Conservation (phyloP, 2,329 filamentous ascomycete genomes). For the Trichoderma citrinoviride region DNA sequence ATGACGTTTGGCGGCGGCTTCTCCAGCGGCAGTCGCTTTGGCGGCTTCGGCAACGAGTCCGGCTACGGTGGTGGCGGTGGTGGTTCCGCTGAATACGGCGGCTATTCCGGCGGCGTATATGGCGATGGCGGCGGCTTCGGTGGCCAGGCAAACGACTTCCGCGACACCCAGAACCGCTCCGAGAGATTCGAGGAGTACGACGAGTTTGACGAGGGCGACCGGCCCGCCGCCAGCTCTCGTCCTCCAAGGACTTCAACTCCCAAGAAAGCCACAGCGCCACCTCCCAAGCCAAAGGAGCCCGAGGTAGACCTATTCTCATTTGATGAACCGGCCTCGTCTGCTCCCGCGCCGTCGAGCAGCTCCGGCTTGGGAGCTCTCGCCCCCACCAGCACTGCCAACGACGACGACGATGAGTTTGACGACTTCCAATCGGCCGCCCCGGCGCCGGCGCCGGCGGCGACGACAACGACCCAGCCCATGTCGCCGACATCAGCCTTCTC, state of each 20-base stretch:
- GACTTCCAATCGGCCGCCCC: conserved; percentile 74
- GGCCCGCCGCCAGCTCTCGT: conserved; percentile 47
- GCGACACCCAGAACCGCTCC: conserved; percentile 57
- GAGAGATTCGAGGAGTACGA: conserved; percentile 97
- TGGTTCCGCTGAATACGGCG: conserved; percentile 49
- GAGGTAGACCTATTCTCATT: conserved; percentile 92
- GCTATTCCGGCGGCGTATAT: conserved; percentile 72
- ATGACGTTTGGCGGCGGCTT: conserved; percentile 58
- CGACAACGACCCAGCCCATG: conserved; percentile 43
- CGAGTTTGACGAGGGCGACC: conserved; percentile 78
- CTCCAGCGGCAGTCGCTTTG: conserved; percentile 64
- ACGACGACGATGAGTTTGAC: conserved; percentile 88
- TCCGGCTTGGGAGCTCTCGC: conserved; percentile 48
- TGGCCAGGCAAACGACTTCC: conserved; percentile 67
- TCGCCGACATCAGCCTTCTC: conserved; percentile 39
- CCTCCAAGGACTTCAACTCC: conserved; percentile 33
- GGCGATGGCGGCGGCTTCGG: conserved; percentile 96
- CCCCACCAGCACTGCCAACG: conserved; percentile 35
- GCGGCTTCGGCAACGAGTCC: conserved; percentile 88
- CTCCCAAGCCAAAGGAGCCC: conserved; percentile 79
- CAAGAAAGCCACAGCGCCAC: conserved; percentile 53
- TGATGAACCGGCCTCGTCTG: conserved; percentile 63
- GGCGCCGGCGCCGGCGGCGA: conserved; percentile 53
- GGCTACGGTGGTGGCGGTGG: conserved; percentile 60
- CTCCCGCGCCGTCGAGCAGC: conserved; percentile 46